Conservation (phyloP, 2,329 filamentous ascomycete genomes). For the Penicillium freii region DNA sequence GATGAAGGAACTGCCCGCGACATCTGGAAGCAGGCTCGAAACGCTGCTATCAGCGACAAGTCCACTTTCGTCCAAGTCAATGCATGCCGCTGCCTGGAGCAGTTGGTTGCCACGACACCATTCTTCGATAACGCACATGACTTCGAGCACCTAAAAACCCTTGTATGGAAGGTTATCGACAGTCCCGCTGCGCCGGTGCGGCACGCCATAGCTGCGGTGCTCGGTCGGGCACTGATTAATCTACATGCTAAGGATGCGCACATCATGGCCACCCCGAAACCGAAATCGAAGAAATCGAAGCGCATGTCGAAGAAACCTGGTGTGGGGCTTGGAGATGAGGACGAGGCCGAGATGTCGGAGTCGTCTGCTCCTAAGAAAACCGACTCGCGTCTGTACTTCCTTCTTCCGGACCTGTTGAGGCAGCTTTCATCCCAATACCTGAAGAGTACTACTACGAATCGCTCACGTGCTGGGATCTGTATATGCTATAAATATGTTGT, state of each 20-base stretch:
- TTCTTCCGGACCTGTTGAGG: constrained; percentile 73
- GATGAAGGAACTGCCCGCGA: constrained; percentile 86
- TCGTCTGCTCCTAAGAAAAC: constrained; percentile 75
- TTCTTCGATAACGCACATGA: constrained; percentile 88
- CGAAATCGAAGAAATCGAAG: constrained; percentile 67
- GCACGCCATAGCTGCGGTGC: constrained; percentile 79
- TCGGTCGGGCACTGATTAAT: constrained; percentile 80
- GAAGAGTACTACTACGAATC: constrained; percentile 73
- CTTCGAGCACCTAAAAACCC: constrained; percentile 81
- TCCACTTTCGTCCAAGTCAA: constrained; percentile 74
- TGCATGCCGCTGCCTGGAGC: constrained; percentile 75
- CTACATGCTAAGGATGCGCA: constrained; percentile 65
- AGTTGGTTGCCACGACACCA: constrained; percentile 67
- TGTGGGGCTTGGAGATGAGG: constrained; percentile 63
- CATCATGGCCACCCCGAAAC: constrained; percentile 54
- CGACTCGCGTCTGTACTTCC: constrained; percentile 68
- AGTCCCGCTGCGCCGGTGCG: constrained; percentile 71
- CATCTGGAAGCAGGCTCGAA: constrained; percentile 87
- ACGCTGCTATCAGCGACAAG: constrained; percentile 74
- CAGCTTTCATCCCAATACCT: constrained; percentile 79
- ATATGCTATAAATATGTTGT: constrained; percentile 84
- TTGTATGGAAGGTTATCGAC: constrained; percentile 84
- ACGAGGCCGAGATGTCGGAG: constrained; percentile 67
- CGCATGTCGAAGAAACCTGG: constrained; percentile 65
- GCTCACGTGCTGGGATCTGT: constrained; percentile 75